Evolutionary conservation across 345 rosid species (phyloP).

Genomic region (Pistacia atlantica): DNA sequence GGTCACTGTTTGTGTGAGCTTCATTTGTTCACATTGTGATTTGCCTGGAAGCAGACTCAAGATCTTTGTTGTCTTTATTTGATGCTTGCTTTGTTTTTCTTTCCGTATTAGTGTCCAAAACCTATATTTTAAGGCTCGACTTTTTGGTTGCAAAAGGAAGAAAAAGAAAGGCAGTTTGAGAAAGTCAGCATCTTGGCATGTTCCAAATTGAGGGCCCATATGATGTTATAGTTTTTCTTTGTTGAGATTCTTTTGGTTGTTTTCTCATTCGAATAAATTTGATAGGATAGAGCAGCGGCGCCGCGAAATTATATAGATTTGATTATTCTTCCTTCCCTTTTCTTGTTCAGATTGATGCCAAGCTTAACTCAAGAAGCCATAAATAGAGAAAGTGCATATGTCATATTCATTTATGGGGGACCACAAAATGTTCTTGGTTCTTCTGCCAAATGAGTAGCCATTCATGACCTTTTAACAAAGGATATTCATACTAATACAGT

Average conservation of each 20-base stretch:
- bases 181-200: constrained; percentile 50
- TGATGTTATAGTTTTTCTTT: constrained; percentile 28
- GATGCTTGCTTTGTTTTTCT: constrained; percentile 6
- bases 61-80: constrained; percentile 1
- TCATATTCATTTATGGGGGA: constrained; percentile 38
- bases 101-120: constrained; percentile 11
- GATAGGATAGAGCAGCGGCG: constrained; percentile 28
- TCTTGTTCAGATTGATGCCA: constrained; percentile 33
- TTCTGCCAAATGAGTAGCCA: constrained; percentile 23
- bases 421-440: constrained; percentile 36
- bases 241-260: constrained; percentile 26
- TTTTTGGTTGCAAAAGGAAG: constrained; percentile 28
- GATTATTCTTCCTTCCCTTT: constrained; percentile 23
- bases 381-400: constrained; percentile 34
- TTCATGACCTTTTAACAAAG: constrained; percentile 15
- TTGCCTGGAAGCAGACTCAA: background rate
- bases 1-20: constrained; percentile 1
- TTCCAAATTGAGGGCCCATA: constrained; percentile 40
- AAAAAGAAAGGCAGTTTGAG: constrained; percentile 21
- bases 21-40: constrained; percentile 2
- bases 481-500: constrained; percentile 22
- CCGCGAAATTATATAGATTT: constrained; percentile 28
- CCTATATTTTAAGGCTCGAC: constrained; percentile 24
- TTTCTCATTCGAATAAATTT: constrained; percentile 34
- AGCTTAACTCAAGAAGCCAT: constrained; percentile 31